Evolutionary conservation across 1,284 basidiomycete species (phyloP).

Genomic region (Flammula alnicola): DNA sequence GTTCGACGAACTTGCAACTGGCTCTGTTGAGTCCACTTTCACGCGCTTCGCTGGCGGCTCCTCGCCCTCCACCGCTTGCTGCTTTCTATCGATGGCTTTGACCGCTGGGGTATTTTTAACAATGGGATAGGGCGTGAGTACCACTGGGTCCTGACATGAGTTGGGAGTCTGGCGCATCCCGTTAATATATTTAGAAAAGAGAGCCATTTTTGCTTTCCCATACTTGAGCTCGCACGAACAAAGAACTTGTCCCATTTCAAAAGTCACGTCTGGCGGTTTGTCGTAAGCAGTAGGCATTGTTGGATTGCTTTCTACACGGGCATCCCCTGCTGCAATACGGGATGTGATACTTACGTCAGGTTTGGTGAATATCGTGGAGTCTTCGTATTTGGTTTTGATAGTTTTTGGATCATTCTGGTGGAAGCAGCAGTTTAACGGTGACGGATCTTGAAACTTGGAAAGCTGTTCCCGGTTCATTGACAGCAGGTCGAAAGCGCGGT

Average conservation of each 20-base stretch:
- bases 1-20: not conserved
- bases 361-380: not conserved
- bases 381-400: not conserved
- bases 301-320: not conserved
- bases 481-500: constrained; percentile 1
- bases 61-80: not conserved
- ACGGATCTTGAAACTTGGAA: not conserved
- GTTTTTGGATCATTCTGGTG: constrained; percentile 3
- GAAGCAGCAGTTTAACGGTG: constrained; percentile 4
- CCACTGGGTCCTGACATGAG: not conserved
- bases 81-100: not conserved
- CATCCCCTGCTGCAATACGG: not conserved
- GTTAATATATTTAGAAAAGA: too few relatives aligned
- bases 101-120: not conserved
- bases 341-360: constrained; percentile 9
- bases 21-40: not conserved
- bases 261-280: not conserved
- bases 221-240: not conserved
- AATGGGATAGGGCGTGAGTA: not conserved
- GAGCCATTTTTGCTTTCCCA: not conserved
- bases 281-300: not conserved
- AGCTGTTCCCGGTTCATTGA: not conserved
- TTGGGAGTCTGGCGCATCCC: too few relatives aligned
- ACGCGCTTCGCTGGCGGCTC: not conserved
- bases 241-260: not conserved